Evolutionary conservation across 73 alveolate species (phyloP).

Genomic region (Blepharisma japonicum): DNA sequence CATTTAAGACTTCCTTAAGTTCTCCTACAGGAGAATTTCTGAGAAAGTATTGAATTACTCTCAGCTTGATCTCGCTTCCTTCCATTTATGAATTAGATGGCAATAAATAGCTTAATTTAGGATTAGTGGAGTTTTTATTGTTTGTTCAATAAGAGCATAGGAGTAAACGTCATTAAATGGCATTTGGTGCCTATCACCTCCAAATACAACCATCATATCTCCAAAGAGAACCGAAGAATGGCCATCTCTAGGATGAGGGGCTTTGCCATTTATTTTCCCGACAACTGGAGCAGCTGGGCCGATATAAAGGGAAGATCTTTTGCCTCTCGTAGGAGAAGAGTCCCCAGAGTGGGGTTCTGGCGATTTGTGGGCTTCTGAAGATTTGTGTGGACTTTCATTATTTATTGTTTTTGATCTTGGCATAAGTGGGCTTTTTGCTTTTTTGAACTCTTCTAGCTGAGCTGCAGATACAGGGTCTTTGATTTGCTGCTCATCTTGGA

Average conservation of each 20-base stretch:
- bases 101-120: neutral
- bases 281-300: too few relatives aligned
- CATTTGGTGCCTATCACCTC: slow-evolving; percentile 76
- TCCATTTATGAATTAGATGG: neutral
- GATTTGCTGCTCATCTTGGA: slow-evolving; percentile 32
- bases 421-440: neutral
- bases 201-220: slow-evolving; percentile 48
- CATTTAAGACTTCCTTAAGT: slow-evolving; percentile 18
- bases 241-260: slow-evolving; percentile 67
- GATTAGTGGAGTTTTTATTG: slow-evolving; percentile 19
- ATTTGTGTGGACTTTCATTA: slow-evolving; percentile 28
- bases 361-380: neutral
- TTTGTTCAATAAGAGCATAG: slow-evolving; percentile 14
- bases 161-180: slow-evolving; percentile 65
- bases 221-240: slow-evolving; percentile 48
- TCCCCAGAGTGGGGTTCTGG: neutral
- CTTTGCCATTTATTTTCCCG: too few relatives aligned
- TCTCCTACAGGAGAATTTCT: slow-evolving; percentile 33
- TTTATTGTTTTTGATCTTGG: neutral
- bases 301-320: too few relatives aligned
- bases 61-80: neutral
- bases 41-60: slow-evolving; percentile 11
- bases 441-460: too few relatives aligned
- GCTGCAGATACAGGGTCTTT: too few relatives aligned
- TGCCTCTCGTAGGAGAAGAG: too few relatives aligned